Percentiles rank a stretch among this genome's conserved stretches.
Evolutionary conservation across 176 grass and related monocot genomes (phyloP).

Genomic region (Musa schizocarpa): DNA sequence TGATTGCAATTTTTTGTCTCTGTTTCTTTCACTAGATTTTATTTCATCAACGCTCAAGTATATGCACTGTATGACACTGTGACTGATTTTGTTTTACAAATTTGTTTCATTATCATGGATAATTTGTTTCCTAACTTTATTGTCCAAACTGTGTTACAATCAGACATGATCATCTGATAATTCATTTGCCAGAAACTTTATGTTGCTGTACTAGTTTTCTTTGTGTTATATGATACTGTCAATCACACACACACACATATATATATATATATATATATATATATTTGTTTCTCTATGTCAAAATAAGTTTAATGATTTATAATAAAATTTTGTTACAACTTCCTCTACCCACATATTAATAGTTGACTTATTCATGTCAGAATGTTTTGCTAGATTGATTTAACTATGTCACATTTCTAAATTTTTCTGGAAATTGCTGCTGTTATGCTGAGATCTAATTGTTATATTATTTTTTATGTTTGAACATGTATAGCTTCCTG

Average conservation of each 20-base stretch:
- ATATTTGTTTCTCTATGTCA: background rate
- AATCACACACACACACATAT: background rate
- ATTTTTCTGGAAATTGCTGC: background rate
- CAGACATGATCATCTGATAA: background rate
- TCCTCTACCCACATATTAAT: no score
- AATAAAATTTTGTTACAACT: no score
- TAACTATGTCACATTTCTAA: no score
- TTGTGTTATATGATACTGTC: background rate
- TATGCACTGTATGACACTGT: background rate
- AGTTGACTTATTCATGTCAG: no score
- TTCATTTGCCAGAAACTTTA: background rate
- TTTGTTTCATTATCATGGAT: background rate
- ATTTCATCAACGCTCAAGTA: background rate
- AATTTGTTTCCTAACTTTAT: background rate
- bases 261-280: no score
- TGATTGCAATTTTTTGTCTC: background rate
- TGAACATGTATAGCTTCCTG: background rate
- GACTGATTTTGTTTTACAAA: background rate
- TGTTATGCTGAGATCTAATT: background rate
- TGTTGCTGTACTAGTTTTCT: background rate
- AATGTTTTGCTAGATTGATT: background rate
- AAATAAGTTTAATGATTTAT: no score
- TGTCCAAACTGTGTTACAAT: background rate
- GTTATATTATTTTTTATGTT: background rate
- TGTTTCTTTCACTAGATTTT: no score